A percentile compares a stretch with the other conserved stretches of the same genome.
Conservation (phyloP, 129 eudicot genomes). For the Helianthus annuus region HanXRQr2.0-SUNRISE NC_035447.2:10373457-10373956, state of each 20-base stretch:
- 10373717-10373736: conserved; percentile 69
- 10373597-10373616: neutral
- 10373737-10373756: conserved; percentile 75
- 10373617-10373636: neutral
- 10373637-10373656: neutral
- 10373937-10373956: neutral
- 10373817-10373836: conserved; percentile 63
- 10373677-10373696: conserved; percentile 69
- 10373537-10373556: conserved; percentile 95
- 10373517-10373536: conserved; percentile 88
- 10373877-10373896: conserved; percentile 90
- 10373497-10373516: conserved; percentile 93
- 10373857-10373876: conserved; percentile 94
- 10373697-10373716: conserved; percentile 71
- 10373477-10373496: conserved; percentile 82
- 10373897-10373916: conserved; percentile 38
- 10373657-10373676: conserved; percentile 37
- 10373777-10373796: conserved; percentile 77
- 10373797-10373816: conserved; percentile 70
- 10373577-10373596: conserved; percentile 50
- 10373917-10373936: neutral
- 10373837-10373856: conserved; percentile 84
- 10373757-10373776: conserved; percentile 85
- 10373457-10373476: conserved; percentile 50
- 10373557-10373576: conserved; percentile 85